Conservation (phyloP, 768 basidiomycete species). For the Boletus rubroflammeus region DNA sequence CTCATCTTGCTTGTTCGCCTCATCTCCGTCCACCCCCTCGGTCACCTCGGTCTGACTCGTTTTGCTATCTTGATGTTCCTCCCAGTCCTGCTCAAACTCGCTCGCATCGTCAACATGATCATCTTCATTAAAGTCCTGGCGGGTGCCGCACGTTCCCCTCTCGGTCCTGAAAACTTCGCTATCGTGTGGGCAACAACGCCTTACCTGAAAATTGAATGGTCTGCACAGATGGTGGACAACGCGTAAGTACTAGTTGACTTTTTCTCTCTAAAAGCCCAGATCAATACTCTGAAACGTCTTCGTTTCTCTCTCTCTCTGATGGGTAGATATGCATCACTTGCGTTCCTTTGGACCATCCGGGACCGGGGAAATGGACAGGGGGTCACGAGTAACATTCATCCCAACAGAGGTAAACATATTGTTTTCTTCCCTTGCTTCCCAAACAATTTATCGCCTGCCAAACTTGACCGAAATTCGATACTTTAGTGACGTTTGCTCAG, state of each 20-base stretch:
- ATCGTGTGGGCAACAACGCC: constrained; percentile 23
- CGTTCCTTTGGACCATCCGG: constrained; percentile 29
- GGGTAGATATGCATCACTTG: constrained; percentile 24
- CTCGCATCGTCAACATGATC: constrained; percentile 24
- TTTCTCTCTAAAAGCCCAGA: not conserved
- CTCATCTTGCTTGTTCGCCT: constrained; percentile 29
- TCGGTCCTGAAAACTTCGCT: constrained; percentile 11
- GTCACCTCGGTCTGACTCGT: constrained; percentile 8
- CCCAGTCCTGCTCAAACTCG: constrained; percentile 29
- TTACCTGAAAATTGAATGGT: constrained; percentile 34
- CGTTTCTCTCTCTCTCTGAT: not conserved
- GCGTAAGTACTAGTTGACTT: constrained; percentile 12
- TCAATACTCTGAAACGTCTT: not conserved
- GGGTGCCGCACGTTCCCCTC: constrained; percentile 19
- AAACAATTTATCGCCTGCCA: not conserved
- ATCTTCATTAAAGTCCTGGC: constrained; percentile 27
- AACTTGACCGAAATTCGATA: not conserved
- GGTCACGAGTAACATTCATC: constrained; percentile 18
- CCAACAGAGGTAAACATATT: constrained; percentile 1
- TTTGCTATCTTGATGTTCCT: constrained; percentile 21
- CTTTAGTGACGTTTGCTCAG: constrained; percentile 19
- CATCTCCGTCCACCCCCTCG: constrained; percentile 24
- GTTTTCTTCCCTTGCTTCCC: not conserved
- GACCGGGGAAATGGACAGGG: constrained; percentile 9
- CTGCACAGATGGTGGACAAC: constrained; percentile 30